Conservation (phyloP, 2,329 filamentous ascomycete species). For the Massarina eburnea region DNA sequence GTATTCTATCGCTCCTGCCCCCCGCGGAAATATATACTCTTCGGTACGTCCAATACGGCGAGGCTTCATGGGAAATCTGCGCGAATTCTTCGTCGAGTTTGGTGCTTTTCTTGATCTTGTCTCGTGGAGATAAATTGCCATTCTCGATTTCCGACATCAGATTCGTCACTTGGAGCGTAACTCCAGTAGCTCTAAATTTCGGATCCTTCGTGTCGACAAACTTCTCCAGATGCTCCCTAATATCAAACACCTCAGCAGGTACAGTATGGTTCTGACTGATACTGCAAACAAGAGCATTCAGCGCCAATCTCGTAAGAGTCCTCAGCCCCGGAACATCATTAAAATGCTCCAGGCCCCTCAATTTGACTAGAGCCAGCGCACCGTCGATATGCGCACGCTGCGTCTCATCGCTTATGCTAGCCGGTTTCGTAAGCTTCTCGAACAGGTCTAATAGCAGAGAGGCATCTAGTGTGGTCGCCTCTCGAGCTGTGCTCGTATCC, state of each 20-base stretch:
- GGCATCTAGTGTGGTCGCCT: slow-evolving; percentile 20
- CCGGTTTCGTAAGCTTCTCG: slow-evolving; percentile 26
- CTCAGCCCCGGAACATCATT: slow-evolving; percentile 14
- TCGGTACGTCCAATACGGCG: slow-evolving; percentile 15
- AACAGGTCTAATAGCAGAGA: slow-evolving; percentile 29
- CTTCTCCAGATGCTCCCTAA: slow-evolving; percentile 23
- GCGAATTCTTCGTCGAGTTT: slow-evolving; percentile 27
- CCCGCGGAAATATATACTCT: slow-evolving; percentile 6
- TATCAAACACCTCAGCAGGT: slow-evolving; percentile 19
- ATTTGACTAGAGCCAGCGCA: slow-evolving; percentile 25
- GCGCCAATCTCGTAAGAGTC: slow-evolving; percentile 19
- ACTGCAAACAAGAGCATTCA: slow-evolving; percentile 34
- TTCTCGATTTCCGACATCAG: slow-evolving; percentile 19
- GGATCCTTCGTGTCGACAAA: slow-evolving; percentile 26
- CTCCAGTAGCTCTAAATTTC: slow-evolving; percentile 32
- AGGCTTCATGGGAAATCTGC: slow-evolving; percentile 21
- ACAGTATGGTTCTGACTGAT: slow-evolving; percentile 21
- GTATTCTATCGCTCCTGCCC: slow-evolving; percentile 4
- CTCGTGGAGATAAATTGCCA: slow-evolving; percentile 12
- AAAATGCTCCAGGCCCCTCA: slow-evolving; percentile 22
- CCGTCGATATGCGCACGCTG: slow-evolving; percentile 27
- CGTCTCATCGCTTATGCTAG: slow-evolving; percentile 5
- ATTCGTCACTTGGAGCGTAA: slow-evolving; percentile 30
- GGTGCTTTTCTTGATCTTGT: slow-evolving; percentile 16
- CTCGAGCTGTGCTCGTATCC: slow-evolving; percentile 11